Evolutionary conservation across 1,284 basidiomycete species (phyloP), one percentile per base, ranked within the genome.

Genomic region (Tylopilus sp.): DNA sequence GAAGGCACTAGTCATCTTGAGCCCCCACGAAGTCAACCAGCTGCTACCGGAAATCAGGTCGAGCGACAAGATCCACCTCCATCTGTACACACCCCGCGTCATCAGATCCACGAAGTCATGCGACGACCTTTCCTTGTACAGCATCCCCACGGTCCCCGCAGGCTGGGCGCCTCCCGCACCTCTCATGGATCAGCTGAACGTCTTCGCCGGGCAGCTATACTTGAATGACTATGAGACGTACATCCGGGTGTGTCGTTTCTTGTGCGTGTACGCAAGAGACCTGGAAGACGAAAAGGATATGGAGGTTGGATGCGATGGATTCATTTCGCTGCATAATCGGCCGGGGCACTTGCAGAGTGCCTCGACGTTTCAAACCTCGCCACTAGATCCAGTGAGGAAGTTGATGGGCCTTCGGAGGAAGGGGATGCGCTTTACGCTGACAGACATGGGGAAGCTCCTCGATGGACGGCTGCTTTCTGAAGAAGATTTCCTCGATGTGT

Each of bases 401-500:
- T 50, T 77, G 51, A 57, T 71, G 2, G 57, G 58, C 3, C 48
- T 70, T 31, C 62, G 76, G 17, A 60, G 74, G 53, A 78, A 74
- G 46, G 76, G 74, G 1, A 63, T 68, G 60, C 55, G 60, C 0
- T 75, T 67, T 50, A 37, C 48, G 4, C 44, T 52, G 17, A 74
- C 76, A 0, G 73, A 77, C 50, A 54, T 77, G 52, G 76, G 77
- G 5, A 68, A 67, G 41, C 56, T 78, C 24, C 43, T 78, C 26
- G 56, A 67, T 37, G 70, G 64, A 10, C 61, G 58, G 7, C 28
- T 58, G 0, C 58, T 76, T 35, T 55, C 46, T 0, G 36, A 57
- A 21, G 55, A 61, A 11, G 67, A 71, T 44, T 66, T 66, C 17
- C 10, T 31, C 7, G 41, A 26, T 9, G 0, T 1, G 8, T 18